Evolutionary conservation across 208 protist species (phyloP), one percentile per base, ranked within the genome.

Genomic region (Leishmania gerbilli): DNA sequence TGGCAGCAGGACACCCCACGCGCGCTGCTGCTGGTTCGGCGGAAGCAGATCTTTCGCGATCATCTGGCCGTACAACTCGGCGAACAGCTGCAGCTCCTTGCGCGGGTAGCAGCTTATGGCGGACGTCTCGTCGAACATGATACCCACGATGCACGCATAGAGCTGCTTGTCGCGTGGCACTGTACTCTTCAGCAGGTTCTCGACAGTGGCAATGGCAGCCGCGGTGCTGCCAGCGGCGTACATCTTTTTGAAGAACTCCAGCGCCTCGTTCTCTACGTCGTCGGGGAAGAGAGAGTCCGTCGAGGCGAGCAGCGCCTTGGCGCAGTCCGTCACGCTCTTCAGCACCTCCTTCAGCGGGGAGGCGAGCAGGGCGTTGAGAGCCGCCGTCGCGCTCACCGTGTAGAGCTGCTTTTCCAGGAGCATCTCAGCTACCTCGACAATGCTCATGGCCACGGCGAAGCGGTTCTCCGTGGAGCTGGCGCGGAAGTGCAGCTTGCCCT

Each of bases 1-100:
- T 42, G 99, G 96, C 34, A 99, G 89, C 37, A 99, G 81, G 56
- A 95, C 79, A 45, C 81, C 89, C 91, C 89, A 95, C 53, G 92
- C 93, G 31, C 88, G 90, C 87, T 98, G 92, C 79, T 92, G 90
- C 83, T 96, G 92, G 65, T 85, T 92, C 49, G 75, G 79, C 15
- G 91, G 89, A 37, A 98, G 87, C 40, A 98, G 79, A 34, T 96
- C 93, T 58, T 87, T 83, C 19, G 93, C 92, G 74, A 98, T 91
- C 84, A 98, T 88, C 88, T 96, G 91, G 31, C 95, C 95, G 84
- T 94, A 98, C 68, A 98, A 83, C 60, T 84, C 79, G 21, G 93
- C 90, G 74, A 96, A 96, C 9, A 96, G 85, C 76, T 92, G 91
- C n/a, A 96, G 88, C 84, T 95, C 93, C 76, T 95, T 94, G 53